These are phyloP conservation scores for Penicillium olsonii DNA, from an alignment of 2,329 filamentous ascomycete genomes.

Conservation along the genomic window DNA sequence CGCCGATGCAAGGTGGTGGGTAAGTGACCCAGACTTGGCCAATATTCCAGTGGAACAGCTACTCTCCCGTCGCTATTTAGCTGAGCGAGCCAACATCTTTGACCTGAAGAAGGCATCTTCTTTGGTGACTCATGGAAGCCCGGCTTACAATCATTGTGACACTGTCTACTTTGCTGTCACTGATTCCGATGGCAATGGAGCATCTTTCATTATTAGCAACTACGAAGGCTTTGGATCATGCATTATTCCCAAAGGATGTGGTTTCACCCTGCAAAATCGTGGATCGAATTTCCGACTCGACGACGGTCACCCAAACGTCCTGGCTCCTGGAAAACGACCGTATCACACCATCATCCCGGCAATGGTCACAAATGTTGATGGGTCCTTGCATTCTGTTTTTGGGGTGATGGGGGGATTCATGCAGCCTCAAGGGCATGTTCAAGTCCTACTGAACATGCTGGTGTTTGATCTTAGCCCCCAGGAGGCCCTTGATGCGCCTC, in stretches of 20 bases:
- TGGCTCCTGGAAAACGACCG: constrained; percentile 79
- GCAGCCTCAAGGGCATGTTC: constrained; percentile 93
- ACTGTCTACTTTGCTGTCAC: constrained; percentile 91
- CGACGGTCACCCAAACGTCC: constrained; percentile 72
- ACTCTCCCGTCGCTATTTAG: constrained; percentile 70
- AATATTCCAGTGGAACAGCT: constrained; percentile 69
- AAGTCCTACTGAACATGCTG: constrained; percentile 85
- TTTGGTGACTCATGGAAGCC: constrained; percentile 69
- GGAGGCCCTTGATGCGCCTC: constrained; percentile 83
- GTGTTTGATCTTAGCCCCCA: constrained; percentile 79
- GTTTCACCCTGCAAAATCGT: constrained; percentile 91
- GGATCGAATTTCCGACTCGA: constrained; percentile 78
- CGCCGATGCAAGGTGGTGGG: constrained; percentile 83
- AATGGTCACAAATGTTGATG: constrained; percentile 76
- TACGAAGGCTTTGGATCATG: constrained; percentile 80
- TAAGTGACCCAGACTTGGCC: constrained; percentile 69
- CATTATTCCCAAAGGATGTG: constrained; percentile 80
- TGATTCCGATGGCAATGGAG: constrained; percentile 79
- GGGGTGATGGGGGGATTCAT: constrained; percentile 98
- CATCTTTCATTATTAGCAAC: constrained; percentile 94
- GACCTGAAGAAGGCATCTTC: constrained; percentile 52
- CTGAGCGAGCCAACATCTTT: constrained; percentile 65
- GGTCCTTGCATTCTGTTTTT: constrained; percentile 76
- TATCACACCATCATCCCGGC: constrained; percentile 98
- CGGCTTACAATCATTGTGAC: constrained; percentile 79